A percentile compares a stretch with the other conserved stretches of the same genome.
Conservation (phyloP, 176 grass and related monocot species). For the Chrysopogon serrulatus region DNA sequence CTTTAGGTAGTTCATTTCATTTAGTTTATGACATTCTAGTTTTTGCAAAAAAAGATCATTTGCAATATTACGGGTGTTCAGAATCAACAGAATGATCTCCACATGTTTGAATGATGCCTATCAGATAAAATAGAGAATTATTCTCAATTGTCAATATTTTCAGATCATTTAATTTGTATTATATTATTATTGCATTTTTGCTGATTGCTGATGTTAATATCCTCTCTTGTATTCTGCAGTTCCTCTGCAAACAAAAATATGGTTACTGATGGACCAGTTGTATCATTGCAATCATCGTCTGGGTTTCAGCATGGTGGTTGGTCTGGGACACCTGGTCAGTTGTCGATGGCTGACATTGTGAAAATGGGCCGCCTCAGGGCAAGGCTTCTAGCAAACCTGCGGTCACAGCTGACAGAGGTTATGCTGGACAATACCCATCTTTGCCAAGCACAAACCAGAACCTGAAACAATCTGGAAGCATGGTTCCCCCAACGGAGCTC, state of each 20-base stretch:
- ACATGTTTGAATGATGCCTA: neutral
- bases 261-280: constrained; percentile 48
- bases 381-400: constrained; percentile 44
- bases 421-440: constrained; percentile 62
- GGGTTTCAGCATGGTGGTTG: constrained; percentile 65
- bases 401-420: constrained; percentile 54
- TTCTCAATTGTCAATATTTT: neutral
- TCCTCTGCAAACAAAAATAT: constrained; percentile 39
- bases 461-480: constrained; percentile 44
- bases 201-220: constrained; percentile 18
- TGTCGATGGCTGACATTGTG: constrained; percentile 97
- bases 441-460: constrained; percentile 49
- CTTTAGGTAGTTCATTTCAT: neutral
- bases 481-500: constrained; percentile 33
- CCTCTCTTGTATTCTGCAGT: constrained; percentile 31
- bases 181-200: neutral
- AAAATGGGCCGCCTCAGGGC: constrained; percentile 75
- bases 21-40: neutral
- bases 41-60: neutral
- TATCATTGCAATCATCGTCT: constrained; percentile 55
- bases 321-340: constrained; percentile 70
- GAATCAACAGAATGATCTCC: neutral
- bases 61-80: neutral
- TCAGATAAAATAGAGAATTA: neutral
- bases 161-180: neutral